phyloP scores from a whole-genome alignment of 768 basidiomycete species.

The Bullera alba region DNA sequence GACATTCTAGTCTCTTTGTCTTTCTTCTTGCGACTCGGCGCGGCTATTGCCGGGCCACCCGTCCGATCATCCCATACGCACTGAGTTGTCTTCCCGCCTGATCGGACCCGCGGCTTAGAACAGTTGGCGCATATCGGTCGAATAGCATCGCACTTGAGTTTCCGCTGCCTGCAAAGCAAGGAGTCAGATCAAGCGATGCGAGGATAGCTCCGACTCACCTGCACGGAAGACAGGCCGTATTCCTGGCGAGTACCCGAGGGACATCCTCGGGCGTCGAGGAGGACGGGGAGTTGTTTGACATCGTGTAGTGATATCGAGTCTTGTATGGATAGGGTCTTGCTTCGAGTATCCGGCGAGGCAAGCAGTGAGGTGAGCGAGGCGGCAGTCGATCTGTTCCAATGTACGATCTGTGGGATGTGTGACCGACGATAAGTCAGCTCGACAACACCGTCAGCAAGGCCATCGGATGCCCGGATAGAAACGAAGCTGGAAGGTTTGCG shows the following conservation, averaged over 20 bases:
- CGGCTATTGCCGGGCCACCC: slow-evolving; percentile 13
- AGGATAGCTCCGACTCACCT: slow-evolving; percentile 1
- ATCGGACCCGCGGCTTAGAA: slow-evolving; percentile 16
- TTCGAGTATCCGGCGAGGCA: no score
- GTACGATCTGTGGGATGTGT: no score
- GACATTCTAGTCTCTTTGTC: background rate
- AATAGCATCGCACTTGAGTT: slow-evolving; percentile 30
- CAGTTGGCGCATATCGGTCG: slow-evolving; percentile 32
- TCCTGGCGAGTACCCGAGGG: background rate
- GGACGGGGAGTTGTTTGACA: no score
- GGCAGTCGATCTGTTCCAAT: no score
- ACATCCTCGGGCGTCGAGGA: background rate
- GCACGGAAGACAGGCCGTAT: slow-evolving; percentile 6
- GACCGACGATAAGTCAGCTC: no score
- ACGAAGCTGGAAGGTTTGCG: no score
- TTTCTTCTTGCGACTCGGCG: slow-evolving; percentile 3
- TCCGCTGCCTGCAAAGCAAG: background rate
- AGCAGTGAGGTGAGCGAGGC: no score
- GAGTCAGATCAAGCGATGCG: background rate
- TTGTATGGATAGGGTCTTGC: no score
- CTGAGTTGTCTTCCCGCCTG: background rate
- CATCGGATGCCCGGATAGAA: no score
- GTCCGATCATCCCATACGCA: slow-evolving; percentile 37
- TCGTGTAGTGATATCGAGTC: no score
- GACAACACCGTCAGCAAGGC: no score